A percentile compares a stretch with the other conserved stretches of the same genome.
These are phyloP conservation scores for Linum usitatissimum DNA, from an alignment of 345 rosid species.

Conservation along the genomic window DNA sequence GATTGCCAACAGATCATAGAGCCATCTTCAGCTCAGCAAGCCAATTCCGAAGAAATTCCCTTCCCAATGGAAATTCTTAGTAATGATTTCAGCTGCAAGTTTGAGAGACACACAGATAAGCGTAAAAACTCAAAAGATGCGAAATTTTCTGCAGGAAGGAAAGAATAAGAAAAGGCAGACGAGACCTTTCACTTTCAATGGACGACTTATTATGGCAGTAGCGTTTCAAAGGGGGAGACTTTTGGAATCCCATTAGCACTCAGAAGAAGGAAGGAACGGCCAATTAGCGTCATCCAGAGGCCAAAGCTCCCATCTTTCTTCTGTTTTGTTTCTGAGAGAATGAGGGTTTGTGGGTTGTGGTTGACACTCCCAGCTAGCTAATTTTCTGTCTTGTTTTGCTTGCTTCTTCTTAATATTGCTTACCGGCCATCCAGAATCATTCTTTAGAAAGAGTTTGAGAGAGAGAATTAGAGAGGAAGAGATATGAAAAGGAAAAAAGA, in stretches of 20 bases:
- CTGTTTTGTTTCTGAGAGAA: background rate
- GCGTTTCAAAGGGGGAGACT: conserved; percentile 23
- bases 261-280: conserved; percentile 22
- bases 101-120: background rate
- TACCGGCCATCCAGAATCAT: background rate
- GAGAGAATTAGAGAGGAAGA: background rate
- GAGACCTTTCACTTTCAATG: too few species aligned
- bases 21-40: too few species aligned
- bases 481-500: conserved; percentile 9
- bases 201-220: too few species aligned
- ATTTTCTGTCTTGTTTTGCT: background rate
- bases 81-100: background rate
- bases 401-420: background rate
- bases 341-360: background rate
- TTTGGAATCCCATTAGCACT: conserved; percentile 25
- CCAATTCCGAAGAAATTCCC: background rate
- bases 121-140: background rate
- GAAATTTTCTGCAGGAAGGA: background rate
- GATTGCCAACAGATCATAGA: too few species aligned
- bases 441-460: too few species aligned
- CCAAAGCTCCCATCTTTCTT: conserved; percentile 28
- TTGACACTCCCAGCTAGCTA: background rate
- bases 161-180: too few species aligned
- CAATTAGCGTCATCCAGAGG: conserved; percentile 20
- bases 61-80: background rate